Base-by-base conservation (phyloP, 2,329 filamentous ascomycete genomes). In the Neonectria coccinea region DNA sequence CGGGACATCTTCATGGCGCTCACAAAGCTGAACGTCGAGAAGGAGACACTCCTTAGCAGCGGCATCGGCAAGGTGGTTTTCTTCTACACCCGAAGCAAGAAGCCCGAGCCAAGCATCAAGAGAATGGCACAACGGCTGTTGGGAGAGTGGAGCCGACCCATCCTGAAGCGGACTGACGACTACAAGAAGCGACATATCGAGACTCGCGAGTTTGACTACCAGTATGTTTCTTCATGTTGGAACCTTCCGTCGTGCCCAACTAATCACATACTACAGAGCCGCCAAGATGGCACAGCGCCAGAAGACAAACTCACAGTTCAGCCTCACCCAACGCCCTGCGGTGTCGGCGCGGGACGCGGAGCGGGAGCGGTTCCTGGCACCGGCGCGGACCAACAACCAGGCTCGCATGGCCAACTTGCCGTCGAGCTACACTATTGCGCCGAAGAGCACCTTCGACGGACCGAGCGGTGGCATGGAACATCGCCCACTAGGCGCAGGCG, bases 31-130 rank as follows among this genome's bases (percentile, higher is more conserved):
- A 94, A 93, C 6, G 93, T 98, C 70, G 92, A 94, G 76, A 97
- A 97, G 77, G 96, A 98, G 73, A 88, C 91, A 2, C 86, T 99
- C 14, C 86, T 97, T 22, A 94, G 94, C 69, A 97, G 93, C 73
- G 94, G 95, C 20, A 96, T 99, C 69, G 96, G 96, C 76, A 97
- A 97, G 79, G 93, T 99, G 52, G 91, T 97, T 56, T 88, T 97
- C 67, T 99, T 97, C 82, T 99, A 99, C 81, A 97, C 94, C 55
- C 94, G 94, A 80, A 97, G 92, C 83, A 97, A 94, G 82, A 91
- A 93, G 70, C 92, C 94, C 1, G 93, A 98, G 80, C 84, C 91
- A 5, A 87, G 86, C 66, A 97, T 99, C 84, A 97, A 97, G 84
- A 90, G 95, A 70, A 93, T 94, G 81, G 96, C 96, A 0, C 94